Percentiles rank a stretch among this genome's conserved stretches.
Evolutionary conservation across 2,329 filamentous ascomycete species (phyloP).

Genomic region (Rutstroemia sp.): DNA sequence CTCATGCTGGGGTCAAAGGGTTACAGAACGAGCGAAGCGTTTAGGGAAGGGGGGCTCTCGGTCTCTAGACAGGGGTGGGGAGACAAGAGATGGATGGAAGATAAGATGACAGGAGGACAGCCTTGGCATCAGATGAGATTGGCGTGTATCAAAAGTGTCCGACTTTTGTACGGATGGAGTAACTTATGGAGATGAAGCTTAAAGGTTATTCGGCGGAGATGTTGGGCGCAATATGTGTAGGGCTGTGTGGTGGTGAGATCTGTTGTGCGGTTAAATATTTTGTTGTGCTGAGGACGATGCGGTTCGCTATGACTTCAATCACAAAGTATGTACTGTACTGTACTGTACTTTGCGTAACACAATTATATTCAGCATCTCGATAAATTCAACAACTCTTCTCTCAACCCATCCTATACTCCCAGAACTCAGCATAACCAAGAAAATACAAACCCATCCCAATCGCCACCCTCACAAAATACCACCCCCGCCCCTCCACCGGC

Average conservation of each 20-base stretch:
- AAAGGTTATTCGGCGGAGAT: not conserved
- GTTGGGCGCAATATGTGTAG: not conserved
- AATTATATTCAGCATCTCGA: too few species aligned
- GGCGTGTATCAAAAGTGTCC: not conserved
- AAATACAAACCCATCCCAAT: too few species aligned
- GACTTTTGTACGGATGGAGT: not conserved
- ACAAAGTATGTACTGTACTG: too few species aligned
- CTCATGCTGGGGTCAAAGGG: not conserved
- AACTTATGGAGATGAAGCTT: not conserved
- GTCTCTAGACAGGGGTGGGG: not conserved
- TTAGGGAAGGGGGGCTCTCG: not conserved
- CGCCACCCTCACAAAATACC: not conserved
- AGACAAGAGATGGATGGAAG: not conserved
- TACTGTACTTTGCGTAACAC: too few species aligned
- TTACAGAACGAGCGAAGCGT: not conserved
- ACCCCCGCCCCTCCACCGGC: not conserved
- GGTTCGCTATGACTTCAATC: too few species aligned
- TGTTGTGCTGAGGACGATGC: too few species aligned
- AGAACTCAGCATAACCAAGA: too few species aligned
- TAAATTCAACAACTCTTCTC: too few species aligned
- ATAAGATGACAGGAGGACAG: slow-evolving; percentile 4
- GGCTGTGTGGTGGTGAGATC: too few species aligned
- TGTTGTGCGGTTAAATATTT: too few species aligned
- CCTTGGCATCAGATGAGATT: not conserved
- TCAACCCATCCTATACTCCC: too few species aligned